Percentiles rank a stretch among this genome's conserved stretches.
Evolutionary conservation across 2,329 filamentous ascomycete genomes (phyloP).

Genomic region (Xylaria arbuscula): DNA sequence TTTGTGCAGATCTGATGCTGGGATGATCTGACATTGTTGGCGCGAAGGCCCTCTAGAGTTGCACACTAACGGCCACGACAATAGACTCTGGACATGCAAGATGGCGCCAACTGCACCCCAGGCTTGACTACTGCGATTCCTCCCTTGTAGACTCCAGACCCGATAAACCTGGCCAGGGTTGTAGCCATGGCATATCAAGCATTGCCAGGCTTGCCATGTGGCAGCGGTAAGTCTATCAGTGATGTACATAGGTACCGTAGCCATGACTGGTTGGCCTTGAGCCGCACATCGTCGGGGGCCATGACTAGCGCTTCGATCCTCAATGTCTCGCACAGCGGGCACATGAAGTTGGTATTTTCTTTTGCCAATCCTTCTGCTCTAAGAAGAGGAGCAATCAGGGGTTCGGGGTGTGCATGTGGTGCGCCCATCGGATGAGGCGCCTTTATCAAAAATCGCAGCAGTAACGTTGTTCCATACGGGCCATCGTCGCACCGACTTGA

Average conservation of each 20-base stretch:
- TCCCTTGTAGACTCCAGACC: constrained; percentile 19
- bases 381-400: constrained; percentile 24
- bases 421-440: constrained; percentile 37
- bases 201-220: constrained; percentile 31
- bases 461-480: constrained; percentile 10
- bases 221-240: constrained; percentile 21
- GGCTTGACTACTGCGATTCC: constrained; percentile 26
- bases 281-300: constrained; percentile 23
- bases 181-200: constrained; percentile 16
- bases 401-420: constrained; percentile 25
- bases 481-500: constrained; percentile 11
- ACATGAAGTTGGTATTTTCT: constrained; percentile 10
- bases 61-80: constrained; percentile 27
- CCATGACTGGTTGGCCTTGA: constrained; percentile 27
- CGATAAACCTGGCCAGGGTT: constrained; percentile 20
- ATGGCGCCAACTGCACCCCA: constrained; percentile 36
- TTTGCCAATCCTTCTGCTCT: constrained; percentile 5
- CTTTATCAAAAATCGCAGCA: constrained; percentile 20
- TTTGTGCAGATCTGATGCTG: constrained; percentile 26
- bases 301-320: constrained; percentile 14
- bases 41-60: constrained; percentile 18
- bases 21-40: constrained; percentile 33
- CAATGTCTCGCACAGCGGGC: constrained; percentile 22
- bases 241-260: constrained; percentile 5
- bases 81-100: constrained; percentile 31